Percentiles rank a stretch among this genome's conserved stretches.
Evolutionary conservation across 768 basidiomycete genomes (phyloP).

Genomic region (Nevesoporus exiguus): DNA sequence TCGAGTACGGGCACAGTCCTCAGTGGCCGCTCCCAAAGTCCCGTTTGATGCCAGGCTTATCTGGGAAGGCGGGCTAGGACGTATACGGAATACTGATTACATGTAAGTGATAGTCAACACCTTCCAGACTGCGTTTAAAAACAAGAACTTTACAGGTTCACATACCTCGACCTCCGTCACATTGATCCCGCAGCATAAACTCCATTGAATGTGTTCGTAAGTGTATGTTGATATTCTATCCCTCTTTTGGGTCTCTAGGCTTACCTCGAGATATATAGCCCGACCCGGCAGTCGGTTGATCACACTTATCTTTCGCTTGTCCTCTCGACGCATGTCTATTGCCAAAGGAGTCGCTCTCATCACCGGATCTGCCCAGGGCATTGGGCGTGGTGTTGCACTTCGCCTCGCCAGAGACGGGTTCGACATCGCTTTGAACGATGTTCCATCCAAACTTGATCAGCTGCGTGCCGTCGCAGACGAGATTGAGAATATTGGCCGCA

Average conservation of each 20-base stretch:
- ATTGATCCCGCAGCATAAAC: too few species aligned
- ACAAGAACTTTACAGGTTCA: too few species aligned
- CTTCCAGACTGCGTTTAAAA: too few species aligned
- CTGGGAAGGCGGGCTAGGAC: too few species aligned
- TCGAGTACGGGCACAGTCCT: too few species aligned
- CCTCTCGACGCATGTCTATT: slow-evolving; percentile 15
- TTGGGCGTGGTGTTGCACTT: slow-evolving; percentile 32
- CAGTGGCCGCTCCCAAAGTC: too few species aligned
- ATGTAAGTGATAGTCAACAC: too few species aligned
- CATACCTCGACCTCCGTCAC: too few species aligned
- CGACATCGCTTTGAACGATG: slow-evolving; percentile 31
- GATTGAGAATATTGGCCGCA: slow-evolving; percentile 29
- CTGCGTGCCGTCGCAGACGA: slow-evolving; percentile 30
- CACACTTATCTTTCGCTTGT: not conserved
- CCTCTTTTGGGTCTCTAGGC: not conserved
- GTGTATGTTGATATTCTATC: too few species aligned
- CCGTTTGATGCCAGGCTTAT: too few species aligned
- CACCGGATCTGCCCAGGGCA: slow-evolving; percentile 33
- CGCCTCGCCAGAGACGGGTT: slow-evolving; percentile 34
- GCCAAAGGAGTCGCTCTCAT: slow-evolving; percentile 33
- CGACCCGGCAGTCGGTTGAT: not conserved
- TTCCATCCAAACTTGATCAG: slow-evolving; percentile 24
- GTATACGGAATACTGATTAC: too few species aligned
- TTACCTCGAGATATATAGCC: not conserved
- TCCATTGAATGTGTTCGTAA: not conserved